Conservation (phyloP, 1,284 basidiomycete species). For the Fomitopsis pinicola region DNA sequence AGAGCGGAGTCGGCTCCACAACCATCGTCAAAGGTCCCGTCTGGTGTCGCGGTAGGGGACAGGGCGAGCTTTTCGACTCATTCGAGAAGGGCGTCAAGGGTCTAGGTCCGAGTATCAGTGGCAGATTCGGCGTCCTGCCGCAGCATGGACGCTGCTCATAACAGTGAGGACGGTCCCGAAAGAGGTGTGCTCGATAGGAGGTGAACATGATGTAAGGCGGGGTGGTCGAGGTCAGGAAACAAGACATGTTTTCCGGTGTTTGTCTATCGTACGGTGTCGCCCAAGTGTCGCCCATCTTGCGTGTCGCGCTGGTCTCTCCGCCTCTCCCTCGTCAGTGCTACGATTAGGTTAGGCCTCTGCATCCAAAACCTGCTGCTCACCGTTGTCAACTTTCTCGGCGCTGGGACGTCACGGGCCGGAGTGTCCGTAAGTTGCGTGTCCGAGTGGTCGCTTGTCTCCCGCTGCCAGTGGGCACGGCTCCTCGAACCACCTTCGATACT, state of each 20-base stretch:
- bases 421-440: background rate
- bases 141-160: constrained; percentile 28
- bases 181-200: constrained; percentile 8
- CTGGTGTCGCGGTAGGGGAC: background rate
- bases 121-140: constrained; percentile 16
- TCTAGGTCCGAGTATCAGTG: constrained; percentile 15
- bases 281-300: background rate
- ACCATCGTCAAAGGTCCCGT: constrained; percentile 1
- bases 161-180: constrained; percentile 17
- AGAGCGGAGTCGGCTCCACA: constrained; percentile 12
- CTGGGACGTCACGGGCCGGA: background rate
- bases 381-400: background rate
- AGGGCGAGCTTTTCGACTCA: background rate
- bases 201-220: constrained; percentile 11
- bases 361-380: background rate
- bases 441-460: background rate
- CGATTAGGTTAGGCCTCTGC: background rate
- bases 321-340: background rate
- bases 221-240: constrained; percentile 23
- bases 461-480: background rate
- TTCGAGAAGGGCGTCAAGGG: constrained; percentile 10
- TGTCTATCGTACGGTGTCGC: constrained; percentile 14
- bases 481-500: too few relatives aligned
- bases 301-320: background rate
- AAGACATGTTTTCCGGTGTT: constrained; percentile 29